Evolutionary conservation across 2,329 filamentous ascomycete genomes (phyloP).

Genomic region (Calcarisporium arbuscula): DNA sequence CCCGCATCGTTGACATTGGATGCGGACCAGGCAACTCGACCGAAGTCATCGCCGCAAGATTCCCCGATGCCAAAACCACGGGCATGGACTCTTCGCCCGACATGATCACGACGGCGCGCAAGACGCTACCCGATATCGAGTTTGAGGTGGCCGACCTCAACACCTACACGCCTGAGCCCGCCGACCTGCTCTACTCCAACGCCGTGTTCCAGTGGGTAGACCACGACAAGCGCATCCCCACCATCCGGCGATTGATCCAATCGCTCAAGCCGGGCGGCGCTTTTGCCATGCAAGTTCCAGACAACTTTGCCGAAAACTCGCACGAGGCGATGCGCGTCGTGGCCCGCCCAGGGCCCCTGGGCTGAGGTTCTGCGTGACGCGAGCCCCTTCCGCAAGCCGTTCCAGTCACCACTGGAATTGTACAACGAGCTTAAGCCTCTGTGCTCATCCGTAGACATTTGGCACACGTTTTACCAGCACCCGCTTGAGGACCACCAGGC

Average conservation of each 20-base stretch:
- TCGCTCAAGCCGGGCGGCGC: slow-evolving; percentile 36
- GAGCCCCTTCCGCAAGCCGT: slow-evolving; percentile 35
- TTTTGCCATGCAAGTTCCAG: slow-evolving; percentile 44
- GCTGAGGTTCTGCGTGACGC: slow-evolving; percentile 17
- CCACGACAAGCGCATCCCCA: slow-evolving; percentile 31
- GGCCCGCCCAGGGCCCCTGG: slow-evolving; percentile 33
- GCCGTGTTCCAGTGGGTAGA: slow-evolving; percentile 55
- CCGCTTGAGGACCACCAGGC: slow-evolving; percentile 38
- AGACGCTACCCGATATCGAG: slow-evolving; percentile 29
- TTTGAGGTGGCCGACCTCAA: slow-evolving; percentile 41
- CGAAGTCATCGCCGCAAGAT: slow-evolving; percentile 37
- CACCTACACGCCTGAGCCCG: slow-evolving; percentile 27
- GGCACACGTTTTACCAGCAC: slow-evolving; percentile 49
- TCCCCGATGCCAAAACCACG: slow-evolving; percentile 37
- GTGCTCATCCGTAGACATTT: slow-evolving; percentile 40
- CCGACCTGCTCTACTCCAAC: slow-evolving; percentile 48
- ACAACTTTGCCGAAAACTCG: slow-evolving; percentile 43
- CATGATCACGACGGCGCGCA: slow-evolving; percentile 46
- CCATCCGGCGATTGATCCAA: slow-evolving; percentile 36
- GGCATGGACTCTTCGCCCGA: slow-evolving; percentile 50
- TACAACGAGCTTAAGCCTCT: slow-evolving; percentile 42
- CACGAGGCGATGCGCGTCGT: slow-evolving; percentile 44
- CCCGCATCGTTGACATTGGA: slow-evolving; percentile 48
- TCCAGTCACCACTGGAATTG: slow-evolving; percentile 39
- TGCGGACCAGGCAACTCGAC: slow-evolving; percentile 57